phyloP scores from a whole-genome alignment of 176 grass and related monocot genomes.

The Triticum timopheevii region DNA sequence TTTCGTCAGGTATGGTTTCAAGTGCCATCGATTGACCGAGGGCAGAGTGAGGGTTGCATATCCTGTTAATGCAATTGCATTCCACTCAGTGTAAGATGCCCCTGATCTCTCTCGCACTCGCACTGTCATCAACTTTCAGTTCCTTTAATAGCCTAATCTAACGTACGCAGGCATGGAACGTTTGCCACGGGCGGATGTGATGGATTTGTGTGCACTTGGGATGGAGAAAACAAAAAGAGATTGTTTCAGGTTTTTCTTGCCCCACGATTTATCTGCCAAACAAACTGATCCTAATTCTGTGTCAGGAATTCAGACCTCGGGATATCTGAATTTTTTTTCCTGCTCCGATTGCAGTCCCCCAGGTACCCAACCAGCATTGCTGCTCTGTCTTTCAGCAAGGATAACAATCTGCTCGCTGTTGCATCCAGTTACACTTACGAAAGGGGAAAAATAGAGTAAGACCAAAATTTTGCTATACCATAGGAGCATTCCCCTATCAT shows the following conservation, averaged over 20 bases:
- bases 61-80: conserved; percentile 75
- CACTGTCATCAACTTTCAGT: not conserved
- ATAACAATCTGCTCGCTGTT: conserved; percentile 60
- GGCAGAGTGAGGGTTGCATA: conserved; percentile 43
- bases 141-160: not conserved
- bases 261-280: not conserved
- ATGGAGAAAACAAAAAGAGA: conserved; percentile 55
- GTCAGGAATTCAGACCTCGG: not conserved
- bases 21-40: conserved; percentile 64
- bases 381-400: conserved; percentile 62
- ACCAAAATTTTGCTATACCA: not conserved
- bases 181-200: conserved; percentile 78
- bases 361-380: conserved; percentile 60
- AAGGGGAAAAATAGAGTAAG: conserved; percentile 55
- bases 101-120: not conserved
- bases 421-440: conserved; percentile 73
- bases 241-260: conserved; percentile 47
- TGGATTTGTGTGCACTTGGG: conserved; percentile 65
- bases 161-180: conserved; percentile 56
- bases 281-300: not conserved
- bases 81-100: conserved; percentile 51
- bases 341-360: conserved; percentile 40
- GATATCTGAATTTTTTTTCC: not conserved
- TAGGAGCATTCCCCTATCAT: not conserved
- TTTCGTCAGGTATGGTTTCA: conserved; percentile 57